These are phyloP conservation scores for Choiromyces venosus DNA, from an alignment of 495 filamentous ascomycete species.

Conservation along the genomic window DNA sequence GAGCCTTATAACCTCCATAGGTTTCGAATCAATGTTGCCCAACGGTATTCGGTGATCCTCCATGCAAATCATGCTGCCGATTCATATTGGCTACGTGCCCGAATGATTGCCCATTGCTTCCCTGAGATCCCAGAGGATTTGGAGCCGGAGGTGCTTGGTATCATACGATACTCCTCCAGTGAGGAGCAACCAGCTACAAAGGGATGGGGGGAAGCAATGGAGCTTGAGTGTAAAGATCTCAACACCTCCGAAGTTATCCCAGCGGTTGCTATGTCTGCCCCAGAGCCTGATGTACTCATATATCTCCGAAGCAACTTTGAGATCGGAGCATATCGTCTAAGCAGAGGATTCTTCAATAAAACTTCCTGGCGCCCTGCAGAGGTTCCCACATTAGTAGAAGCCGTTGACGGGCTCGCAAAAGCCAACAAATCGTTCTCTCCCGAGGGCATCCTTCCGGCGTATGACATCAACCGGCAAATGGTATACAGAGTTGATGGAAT, in stretches of 20 bases:
- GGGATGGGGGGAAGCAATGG: constrained; percentile 21
- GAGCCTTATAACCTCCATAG: constrained; percentile 51
- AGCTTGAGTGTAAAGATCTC: constrained; percentile 36
- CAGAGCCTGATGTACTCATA: constrained; percentile 45
- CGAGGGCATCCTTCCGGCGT: constrained; percentile 52
- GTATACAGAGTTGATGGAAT: constrained; percentile 45
- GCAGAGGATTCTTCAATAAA: constrained; percentile 53
- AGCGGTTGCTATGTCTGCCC: constrained; percentile 30
- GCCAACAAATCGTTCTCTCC: constrained; percentile 49
- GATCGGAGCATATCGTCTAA: constrained; percentile 53
- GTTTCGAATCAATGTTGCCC: constrained; percentile 60
- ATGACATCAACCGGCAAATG: constrained; percentile 48
- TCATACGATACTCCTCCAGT: constrained; percentile 48
- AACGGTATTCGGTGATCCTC: constrained; percentile 62
- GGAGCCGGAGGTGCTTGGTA: constrained; percentile 53
- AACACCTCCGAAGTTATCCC: constrained; percentile 43
- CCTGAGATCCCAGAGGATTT: constrained; percentile 47
- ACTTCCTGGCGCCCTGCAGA: constrained; percentile 51
- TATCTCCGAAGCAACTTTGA: constrained; percentile 52
- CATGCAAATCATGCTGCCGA: constrained; percentile 53
- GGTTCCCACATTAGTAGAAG: constrained; percentile 47
- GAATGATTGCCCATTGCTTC: constrained; percentile 56
- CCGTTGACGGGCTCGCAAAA: constrained; percentile 49
- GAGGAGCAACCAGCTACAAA: constrained; percentile 35
- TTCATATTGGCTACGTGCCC: constrained; percentile 56